Evolutionary conservation across 2,329 filamentous ascomycete genomes (phyloP), one percentile per base, ranked within the genome.

Genomic region (Sporothrix humicola): DNA sequence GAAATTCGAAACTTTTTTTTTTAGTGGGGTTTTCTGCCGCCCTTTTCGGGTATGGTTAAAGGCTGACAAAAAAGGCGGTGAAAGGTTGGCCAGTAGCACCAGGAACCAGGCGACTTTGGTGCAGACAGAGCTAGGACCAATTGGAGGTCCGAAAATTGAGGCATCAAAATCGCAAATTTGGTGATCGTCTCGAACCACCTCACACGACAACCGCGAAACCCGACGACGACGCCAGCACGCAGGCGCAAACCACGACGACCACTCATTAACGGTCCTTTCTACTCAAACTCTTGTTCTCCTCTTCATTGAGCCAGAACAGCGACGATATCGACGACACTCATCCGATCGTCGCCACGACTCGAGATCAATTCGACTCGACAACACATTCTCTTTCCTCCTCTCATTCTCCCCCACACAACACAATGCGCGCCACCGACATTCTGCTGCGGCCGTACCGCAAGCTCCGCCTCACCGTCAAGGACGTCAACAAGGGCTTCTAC

Each of bases 401-500:
- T 23, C 37, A 12, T 42, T 12, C 61, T 20, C 42, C n/a, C 20
- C 10, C 65, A 52, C 58, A 37, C 37, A 46, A 46, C 77, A 84
- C 81, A 75, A 93, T 93, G 90, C 87, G 89, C 81, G 88, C 92
- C 73, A 93, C 92, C 17, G 86, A 88, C 79, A 81, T 85, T 76
- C 90, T 97, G 79, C 87, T 88, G 78, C 84, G 90, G 81, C 88
- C 89, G 73, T 88, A 94, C 79, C 89, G 91, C 82, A 94, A 95
- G 80, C 86, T 95, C 74, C 87, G 88, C 71, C 89, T 99, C 79
- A 98, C 93, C 13, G 97, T 95, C 77, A 99, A 99, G 84, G 91
- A 96, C 83, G 91, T 95, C 81, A 93, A 92, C 82, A 93, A 94
- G 81, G 95, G 95, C 78, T 99, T 91, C 89, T 99, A 99, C 90